Percentiles rank a stretch among this genome's conserved stretches.
These are phyloP conservation scores for Eimeria praecox DNA, from an alignment of 169 alveolate genomes.

Conservation along the genomic window DNA sequence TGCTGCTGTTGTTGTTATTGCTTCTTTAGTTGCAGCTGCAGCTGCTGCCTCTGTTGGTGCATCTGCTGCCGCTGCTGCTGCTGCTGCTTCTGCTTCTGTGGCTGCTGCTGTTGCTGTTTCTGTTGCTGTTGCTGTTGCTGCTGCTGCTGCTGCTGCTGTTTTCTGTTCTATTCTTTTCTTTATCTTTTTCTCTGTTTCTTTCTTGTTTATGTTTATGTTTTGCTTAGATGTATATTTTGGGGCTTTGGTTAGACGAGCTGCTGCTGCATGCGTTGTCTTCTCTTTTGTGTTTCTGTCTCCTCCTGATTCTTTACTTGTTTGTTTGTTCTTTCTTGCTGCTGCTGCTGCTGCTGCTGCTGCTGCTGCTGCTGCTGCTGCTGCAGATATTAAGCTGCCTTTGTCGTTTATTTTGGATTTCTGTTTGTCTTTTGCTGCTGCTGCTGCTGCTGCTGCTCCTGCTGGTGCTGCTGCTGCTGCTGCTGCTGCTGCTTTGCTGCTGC, in stretches of 20 bases:
- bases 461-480: no score
- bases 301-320: background rate
- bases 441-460: no score
- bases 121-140: constrained; percentile 4
- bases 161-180: background rate
- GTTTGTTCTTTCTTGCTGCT: background rate
- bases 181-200: background rate
- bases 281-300: background rate
- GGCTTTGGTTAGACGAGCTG: no score
- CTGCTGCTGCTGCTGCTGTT: background rate
- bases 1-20: background rate
- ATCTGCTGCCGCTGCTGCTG: background rate
- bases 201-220: no score
- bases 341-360: no score
- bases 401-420: background rate
- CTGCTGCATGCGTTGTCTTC: background rate
- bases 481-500: no score
- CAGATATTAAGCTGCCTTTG: background rate
- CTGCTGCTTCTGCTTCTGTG: background rate
- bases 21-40: background rate
- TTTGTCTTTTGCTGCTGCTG: no score
- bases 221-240: no score
- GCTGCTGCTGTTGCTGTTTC: background rate
- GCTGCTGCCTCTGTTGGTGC: constrained; percentile 4
- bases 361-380: no score